Evolutionary conservation across 2,329 filamentous ascomycete species (phyloP).

Genomic region (Didymella segeticola): DNA sequence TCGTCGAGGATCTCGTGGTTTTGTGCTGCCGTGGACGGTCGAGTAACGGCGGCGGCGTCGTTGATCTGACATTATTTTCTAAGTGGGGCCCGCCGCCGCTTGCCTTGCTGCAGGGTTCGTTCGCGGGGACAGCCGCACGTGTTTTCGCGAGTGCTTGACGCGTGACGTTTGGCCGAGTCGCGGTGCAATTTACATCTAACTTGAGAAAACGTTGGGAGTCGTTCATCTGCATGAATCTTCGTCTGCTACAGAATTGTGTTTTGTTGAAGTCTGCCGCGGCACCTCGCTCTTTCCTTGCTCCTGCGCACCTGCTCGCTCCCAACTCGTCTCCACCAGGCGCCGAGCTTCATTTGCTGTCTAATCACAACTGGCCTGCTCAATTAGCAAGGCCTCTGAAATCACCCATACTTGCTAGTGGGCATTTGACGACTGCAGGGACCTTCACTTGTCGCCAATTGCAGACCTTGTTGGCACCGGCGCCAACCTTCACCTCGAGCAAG

Average conservation of each 20-base stretch:
- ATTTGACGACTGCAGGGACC: background rate
- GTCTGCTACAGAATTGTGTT: background rate
- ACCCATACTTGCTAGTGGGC: too few species aligned
- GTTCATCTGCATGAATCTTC: slow-evolving; percentile 3
- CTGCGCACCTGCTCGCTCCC: background rate
- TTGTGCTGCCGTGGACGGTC: background rate
- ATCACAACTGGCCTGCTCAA: background rate
- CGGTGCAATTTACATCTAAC: background rate
- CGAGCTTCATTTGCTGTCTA: background rate
- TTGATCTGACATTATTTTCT: slow-evolving; percentile 33
- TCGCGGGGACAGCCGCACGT: slow-evolving; percentile 19
- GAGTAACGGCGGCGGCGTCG: slow-evolving; percentile 2
- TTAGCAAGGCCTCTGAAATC: background rate
- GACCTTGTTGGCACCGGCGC: background rate
- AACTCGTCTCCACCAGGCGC: slow-evolving; percentile 1
- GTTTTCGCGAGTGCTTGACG: slow-evolving; percentile 23
- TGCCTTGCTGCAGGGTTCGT: slow-evolving; percentile 13
- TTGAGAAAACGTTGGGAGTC: background rate
- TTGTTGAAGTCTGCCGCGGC: background rate
- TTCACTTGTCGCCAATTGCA: background rate
- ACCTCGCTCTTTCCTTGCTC: background rate
- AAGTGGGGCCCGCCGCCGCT: slow-evolving; percentile 12
- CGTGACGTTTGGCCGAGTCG: slow-evolving; percentile 8
- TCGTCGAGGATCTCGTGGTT: slow-evolving; percentile 32
- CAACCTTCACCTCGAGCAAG: background rate